Base-by-base conservation (phyloP, 169 alveolate species). In the Cryptosporidium baileyi region DNA sequence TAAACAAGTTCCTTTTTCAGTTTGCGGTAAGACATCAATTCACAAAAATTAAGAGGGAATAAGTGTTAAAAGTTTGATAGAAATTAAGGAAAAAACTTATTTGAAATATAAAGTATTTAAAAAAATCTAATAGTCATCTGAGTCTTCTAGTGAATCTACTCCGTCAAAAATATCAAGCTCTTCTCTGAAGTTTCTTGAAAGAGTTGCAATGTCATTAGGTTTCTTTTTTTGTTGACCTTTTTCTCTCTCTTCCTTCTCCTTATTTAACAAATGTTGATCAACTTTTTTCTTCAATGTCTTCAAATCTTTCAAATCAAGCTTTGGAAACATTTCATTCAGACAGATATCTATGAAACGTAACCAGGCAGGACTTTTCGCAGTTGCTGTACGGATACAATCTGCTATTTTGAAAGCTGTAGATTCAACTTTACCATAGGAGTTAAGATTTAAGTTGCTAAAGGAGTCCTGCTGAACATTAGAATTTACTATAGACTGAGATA, bases 361-460 rank as follows among this genome's bases (percentile, higher is more conserved):
- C 85, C 85, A 74, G 7, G 85, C 85, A 9, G 85, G 85, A 22
- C 85, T 74, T 57, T 74, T 74, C 15, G 85, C 85, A 6, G 54
- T 19, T 22, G 85, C 85, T 7, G 85, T 67, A 11, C 61, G 60
- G 15, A 74, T 74, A 26, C 60, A 54, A 51, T 74, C 85, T 8
- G 85, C 85, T 13, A 74, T 54, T 74, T 74, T 74, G 9, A 74
- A 74, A 3, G 85, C 85, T 41, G 67, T 36, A 34, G 43, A 11
- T 57, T 74, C 85, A 52, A 74, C 85, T 19, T 74, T 74, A 6
- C 74, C 85, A 34, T 74, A 74, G 1, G 85, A 49, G 22, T 34
- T 74, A n/a, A 74, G 15, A 41, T 74, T 74, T 34, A 74, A 22
- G 13, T 51, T 36, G 24, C 57, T 57, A 54, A 74, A 34, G 8